These are phyloP conservation scores for Pythium plurisporium DNA, from an alignment of 352 stramenopile species.

Conservation along the genomic window DNA sequence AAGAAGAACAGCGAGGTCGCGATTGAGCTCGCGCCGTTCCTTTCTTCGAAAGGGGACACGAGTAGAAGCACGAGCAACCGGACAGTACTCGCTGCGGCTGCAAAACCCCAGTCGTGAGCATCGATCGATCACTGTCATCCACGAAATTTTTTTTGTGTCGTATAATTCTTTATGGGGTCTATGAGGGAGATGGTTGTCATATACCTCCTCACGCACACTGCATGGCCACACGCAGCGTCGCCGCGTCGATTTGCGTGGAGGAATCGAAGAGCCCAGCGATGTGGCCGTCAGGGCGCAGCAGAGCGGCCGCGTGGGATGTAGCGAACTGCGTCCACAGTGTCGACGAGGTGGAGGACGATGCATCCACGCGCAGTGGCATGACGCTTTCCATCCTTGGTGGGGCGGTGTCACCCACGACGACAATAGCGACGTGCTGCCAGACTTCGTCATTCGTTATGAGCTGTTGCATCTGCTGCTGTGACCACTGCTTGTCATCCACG, in stretches of 20 bases:
- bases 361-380: background rate
- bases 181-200: too few relatives aligned
- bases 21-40: slow-evolving; percentile 40
- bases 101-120: too few relatives aligned
- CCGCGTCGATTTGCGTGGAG: background rate
- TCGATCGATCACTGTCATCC: too few relatives aligned
- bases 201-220: too few relatives aligned
- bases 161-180: too few relatives aligned
- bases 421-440: slow-evolving; percentile 13
- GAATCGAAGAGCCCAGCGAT: slow-evolving; percentile 55
- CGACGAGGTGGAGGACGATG: slow-evolving; percentile 3
- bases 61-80: background rate
- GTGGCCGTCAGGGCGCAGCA: slow-evolving; percentile 81
- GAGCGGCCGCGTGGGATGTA: slow-evolving; percentile 26
- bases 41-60: slow-evolving; percentile 3
- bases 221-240: slow-evolving; percentile 2
- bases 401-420: background rate
- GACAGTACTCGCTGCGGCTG: too few relatives aligned
- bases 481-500: slow-evolving; percentile 28
- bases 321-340: slow-evolving; percentile 44
- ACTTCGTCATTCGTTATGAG: background rate
- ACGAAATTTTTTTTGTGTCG: too few relatives aligned
- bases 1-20: slow-evolving; percentile 38
- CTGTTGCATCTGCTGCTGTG: background rate
- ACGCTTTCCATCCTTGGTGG: background rate